Evolutionary conservation across 192 early-diverging fungal genomes (phyloP).

Genomic region (Neocallimastix lanati): DNA sequence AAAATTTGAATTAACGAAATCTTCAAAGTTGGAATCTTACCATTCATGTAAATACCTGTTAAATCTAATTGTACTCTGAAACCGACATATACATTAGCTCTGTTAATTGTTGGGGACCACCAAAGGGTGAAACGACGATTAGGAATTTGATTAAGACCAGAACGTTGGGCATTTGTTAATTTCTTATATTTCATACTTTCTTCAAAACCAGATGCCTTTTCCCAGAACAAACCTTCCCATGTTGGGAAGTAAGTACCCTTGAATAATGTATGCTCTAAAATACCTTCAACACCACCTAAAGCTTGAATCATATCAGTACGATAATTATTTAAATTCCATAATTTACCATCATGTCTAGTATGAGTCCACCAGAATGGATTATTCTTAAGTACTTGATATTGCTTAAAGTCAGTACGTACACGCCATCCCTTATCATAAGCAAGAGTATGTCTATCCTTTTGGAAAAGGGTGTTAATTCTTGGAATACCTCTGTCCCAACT

Average conservation of each 20-base stretch:
- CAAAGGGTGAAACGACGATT: conserved; percentile 98
- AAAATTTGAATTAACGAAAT: conserved; percentile 98
- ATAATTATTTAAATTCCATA: conserved; percentile 73
- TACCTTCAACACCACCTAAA: conserved; percentile 93
- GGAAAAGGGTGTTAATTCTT: conserved; percentile 95
- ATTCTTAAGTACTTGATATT: conserved; percentile 85
- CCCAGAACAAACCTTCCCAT: conserved; percentile 98
- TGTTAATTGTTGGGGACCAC: conserved; percentile 98
- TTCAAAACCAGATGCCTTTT: conserved; percentile 32
- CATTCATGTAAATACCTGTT: conserved; percentile 99
- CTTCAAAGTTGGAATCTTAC: conserved; percentile 97
- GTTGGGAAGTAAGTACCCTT: conserved; percentile 95
- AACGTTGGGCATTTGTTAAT: conserved; percentile 93
- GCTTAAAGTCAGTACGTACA: conserved; percentile 89
- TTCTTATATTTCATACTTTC: conserved; percentile 62
- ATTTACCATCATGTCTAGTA: conserved; percentile 13
- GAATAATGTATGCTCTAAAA: conserved; percentile 96
- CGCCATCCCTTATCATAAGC: conserved; percentile 99
- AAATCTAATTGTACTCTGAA: conserved; percentile 99
- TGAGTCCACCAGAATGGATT: conserved; percentile 96
- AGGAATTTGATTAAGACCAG: conserved; percentile 97
- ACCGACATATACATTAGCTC: conserved; percentile 96
- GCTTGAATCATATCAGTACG: conserved; percentile 99
- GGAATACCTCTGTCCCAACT: conserved; percentile 98
- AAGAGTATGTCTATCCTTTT: conserved; percentile 94